Percentiles rank a stretch among this genome's conserved stretches.
Evolutionary conservation across 495 filamentous ascomycete species (phyloP).

Genomic region (Cercophora newfieldiana): DNA sequence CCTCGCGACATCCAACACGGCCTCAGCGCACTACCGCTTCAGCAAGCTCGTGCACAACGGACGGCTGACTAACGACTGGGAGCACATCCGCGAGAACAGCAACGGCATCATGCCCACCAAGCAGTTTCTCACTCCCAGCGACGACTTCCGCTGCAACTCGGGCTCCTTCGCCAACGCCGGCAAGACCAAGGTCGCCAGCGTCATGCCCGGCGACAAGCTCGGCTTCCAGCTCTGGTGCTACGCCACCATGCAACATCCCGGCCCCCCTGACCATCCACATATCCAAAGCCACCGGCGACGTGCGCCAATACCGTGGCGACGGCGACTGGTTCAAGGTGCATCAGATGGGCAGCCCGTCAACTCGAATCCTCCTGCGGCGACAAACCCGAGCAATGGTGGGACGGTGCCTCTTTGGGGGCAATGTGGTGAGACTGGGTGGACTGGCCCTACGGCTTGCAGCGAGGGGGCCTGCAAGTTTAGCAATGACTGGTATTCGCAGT

Average conservation of each 20-base stretch:
- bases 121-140: slow-evolving; percentile 29
- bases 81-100: slow-evolving; percentile 23
- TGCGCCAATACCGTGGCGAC: slow-evolving; percentile 35
- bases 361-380: not conserved
- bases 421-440: slow-evolving; percentile 20
- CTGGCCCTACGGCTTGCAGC: slow-evolving; percentile 10
- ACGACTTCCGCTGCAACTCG: slow-evolving; percentile 37
- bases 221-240: slow-evolving; percentile 35
- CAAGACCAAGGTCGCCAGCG: slow-evolving; percentile 21
- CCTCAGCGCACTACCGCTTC: slow-evolving; percentile 24
- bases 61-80: slow-evolving; percentile 13
- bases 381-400: not conserved
- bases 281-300: slow-evolving; percentile 36
- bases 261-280: slow-evolving; percentile 35
- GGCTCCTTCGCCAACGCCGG: slow-evolving; percentile 16
- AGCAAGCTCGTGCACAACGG: slow-evolving; percentile 22
- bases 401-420: slow-evolving; percentile 12
- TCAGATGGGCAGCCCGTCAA: slow-evolving; percentile 22
- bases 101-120: slow-evolving; percentile 28
- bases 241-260: slow-evolving; percentile 35
- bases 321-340: slow-evolving; percentile 47
- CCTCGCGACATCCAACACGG: slow-evolving; percentile 8
- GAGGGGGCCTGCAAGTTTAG: slow-evolving; percentile 16
- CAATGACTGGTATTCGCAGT: slow-evolving; percentile 22
- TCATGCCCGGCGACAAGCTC: slow-evolving; percentile 27